phyloP scores from a whole-genome alignment of 495 filamentous ascomycete species.

The Ascobolus immersus region DNA sequence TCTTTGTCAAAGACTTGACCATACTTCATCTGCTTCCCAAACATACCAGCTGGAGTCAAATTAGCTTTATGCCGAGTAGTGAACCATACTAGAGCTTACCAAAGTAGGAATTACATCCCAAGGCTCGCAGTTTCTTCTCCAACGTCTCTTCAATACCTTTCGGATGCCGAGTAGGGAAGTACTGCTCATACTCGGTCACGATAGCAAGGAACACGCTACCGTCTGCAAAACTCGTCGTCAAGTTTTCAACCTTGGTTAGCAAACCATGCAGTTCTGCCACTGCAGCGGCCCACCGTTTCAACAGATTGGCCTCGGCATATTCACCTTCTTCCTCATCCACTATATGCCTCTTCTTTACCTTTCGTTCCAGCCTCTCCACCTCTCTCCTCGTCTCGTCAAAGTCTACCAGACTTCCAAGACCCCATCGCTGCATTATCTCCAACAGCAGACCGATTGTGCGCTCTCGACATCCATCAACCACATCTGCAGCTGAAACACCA shows the following conservation, averaged over 20 bases:
- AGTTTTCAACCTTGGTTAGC: slow-evolving; percentile 25
- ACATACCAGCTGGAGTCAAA: slow-evolving; percentile 13
- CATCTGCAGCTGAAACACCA: slow-evolving; percentile 30
- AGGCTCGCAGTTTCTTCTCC: slow-evolving; percentile 12
- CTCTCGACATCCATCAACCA: slow-evolving; percentile 42
- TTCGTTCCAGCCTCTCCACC: slow-evolving; percentile 19
- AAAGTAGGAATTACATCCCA: slow-evolving; percentile 22
- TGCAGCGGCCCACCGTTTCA: slow-evolving; percentile 29
- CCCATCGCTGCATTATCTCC: slow-evolving; percentile 33
- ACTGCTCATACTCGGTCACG: slow-evolving; percentile 31
- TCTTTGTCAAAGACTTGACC: slow-evolving; percentile 21
- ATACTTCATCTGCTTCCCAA: slow-evolving; percentile 11
- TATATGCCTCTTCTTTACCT: slow-evolving; percentile 12
- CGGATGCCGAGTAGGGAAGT: slow-evolving; percentile 8
- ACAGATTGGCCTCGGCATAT: slow-evolving; percentile 21
- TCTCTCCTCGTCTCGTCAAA: slow-evolving; percentile 29
- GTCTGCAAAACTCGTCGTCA: slow-evolving; percentile 36
- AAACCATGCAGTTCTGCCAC: slow-evolving; percentile 25
- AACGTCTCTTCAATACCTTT: slow-evolving; percentile 7
- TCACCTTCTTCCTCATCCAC: slow-evolving; percentile 14
- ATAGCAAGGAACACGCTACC: slow-evolving; percentile 31
- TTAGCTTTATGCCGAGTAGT: slow-evolving; percentile 1
- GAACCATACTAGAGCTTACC: slow-evolving; percentile 17
- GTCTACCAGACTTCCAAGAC: slow-evolving; percentile 29
- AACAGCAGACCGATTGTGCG: slow-evolving; percentile 39